Conservation (phyloP, 164 flowering plant genomes). For the Euptelea pleiosperma region DNA sequence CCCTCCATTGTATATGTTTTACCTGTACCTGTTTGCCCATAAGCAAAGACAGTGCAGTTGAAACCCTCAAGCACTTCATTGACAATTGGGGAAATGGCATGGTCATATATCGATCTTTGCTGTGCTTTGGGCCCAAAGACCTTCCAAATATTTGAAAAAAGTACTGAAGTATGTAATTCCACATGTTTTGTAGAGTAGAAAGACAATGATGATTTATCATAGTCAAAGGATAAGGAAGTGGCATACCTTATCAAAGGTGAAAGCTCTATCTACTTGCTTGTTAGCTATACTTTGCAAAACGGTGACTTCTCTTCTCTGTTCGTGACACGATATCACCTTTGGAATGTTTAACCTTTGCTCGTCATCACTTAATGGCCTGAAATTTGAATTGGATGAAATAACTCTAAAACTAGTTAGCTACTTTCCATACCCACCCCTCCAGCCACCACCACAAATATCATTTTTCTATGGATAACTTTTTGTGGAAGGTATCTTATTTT, state of each 20-base stretch:
- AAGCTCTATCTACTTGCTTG: slow-evolving; percentile 76
- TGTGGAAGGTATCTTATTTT: too few relatives aligned
- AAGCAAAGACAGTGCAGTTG: slow-evolving; percentile 85
- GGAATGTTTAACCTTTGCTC: slow-evolving; percentile 60
- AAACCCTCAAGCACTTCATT: slow-evolving; percentile 81
- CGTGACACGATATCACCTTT: slow-evolving; percentile 62
- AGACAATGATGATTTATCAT: background rate
- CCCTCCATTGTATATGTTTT: slow-evolving; percentile 97
- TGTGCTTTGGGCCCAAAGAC: slow-evolving; percentile 88
- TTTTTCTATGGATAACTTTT: too few relatives aligned
- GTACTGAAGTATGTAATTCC: background rate
- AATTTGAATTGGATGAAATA: background rate
- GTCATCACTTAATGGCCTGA: slow-evolving; percentile 72
- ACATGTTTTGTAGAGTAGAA: background rate
- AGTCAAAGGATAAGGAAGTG: background rate
- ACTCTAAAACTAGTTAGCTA: background rate
- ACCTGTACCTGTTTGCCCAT: slow-evolving; percentile 90
- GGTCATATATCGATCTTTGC: slow-evolving; percentile 73
- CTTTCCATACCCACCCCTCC: background rate
- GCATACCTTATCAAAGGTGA: slow-evolving; percentile 77
- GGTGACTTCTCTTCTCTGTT: slow-evolving; percentile 60
- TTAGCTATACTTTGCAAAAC: slow-evolving; percentile 54
- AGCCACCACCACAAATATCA: too few relatives aligned
- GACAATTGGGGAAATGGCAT: slow-evolving; percentile 76
- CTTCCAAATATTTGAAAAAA: slow-evolving; percentile 25